Percentiles rank a stretch among this genome's conserved stretches.
Conservation (phyloP, 176 grass and related monocot species). For the Dactylis glomerata region DNA sequence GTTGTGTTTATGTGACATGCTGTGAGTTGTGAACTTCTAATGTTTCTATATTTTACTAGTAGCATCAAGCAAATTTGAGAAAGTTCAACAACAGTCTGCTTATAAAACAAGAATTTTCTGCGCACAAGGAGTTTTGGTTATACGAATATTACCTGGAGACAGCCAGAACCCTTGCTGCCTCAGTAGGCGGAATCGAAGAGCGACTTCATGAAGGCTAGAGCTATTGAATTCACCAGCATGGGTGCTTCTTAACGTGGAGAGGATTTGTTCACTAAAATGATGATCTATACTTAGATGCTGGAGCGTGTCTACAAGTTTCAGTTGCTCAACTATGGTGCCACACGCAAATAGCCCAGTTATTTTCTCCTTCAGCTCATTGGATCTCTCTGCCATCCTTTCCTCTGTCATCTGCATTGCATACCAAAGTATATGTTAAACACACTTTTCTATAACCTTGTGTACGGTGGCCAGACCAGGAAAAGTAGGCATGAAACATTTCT, state of each 20-base stretch:
- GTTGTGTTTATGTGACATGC: background rate
- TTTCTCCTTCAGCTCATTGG: conserved; percentile 3
- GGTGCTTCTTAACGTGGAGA: background rate
- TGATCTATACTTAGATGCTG: conserved; percentile 37
- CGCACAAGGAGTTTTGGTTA: background rate
- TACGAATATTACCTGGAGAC: conserved; percentile 26
- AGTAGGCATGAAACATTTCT: background rate
- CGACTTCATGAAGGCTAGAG: conserved; percentile 24
- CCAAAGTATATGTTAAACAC: background rate
- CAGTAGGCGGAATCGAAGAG: conserved; percentile 34
- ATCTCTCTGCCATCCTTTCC: conserved; percentile 17
- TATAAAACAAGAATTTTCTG: background rate
- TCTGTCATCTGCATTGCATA: conserved; percentile 27
- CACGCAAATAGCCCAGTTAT: conserved; percentile 9
- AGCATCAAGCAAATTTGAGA: background rate
- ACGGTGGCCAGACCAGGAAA: background rate
- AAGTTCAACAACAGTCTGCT: background rate
- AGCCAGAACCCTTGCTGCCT: conserved; percentile 34
- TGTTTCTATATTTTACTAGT: background rate
- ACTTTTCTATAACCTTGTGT: background rate
- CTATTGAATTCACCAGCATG: conserved; percentile 12
- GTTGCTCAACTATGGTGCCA: background rate
- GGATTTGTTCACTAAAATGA: conserved; percentile 21
- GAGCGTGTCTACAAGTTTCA: conserved; percentile 25
- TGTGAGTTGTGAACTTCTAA: background rate